Evolutionary conservation across 768 basidiomycete species (phyloP).

Genomic region (Strobilomyces dryophilus): DNA sequence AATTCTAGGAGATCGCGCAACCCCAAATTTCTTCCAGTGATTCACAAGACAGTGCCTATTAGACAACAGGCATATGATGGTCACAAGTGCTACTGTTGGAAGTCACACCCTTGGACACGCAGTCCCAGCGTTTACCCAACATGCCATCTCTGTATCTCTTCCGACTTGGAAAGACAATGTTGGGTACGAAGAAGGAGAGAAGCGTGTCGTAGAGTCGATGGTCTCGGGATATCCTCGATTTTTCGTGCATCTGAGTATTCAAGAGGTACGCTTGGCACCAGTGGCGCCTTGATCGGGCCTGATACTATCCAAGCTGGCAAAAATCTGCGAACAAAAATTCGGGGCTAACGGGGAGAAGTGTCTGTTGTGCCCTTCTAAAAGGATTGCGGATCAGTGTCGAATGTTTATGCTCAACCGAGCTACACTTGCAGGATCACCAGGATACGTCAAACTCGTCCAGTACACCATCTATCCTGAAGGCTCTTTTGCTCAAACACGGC

Average conservation of each 20-base stretch:
- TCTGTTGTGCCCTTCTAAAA: conserved; percentile 74
- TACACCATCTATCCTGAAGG: conserved; percentile 67
- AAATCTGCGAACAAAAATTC: conserved; percentile 75
- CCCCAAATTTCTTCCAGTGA: no score
- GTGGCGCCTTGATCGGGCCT: not conserved
- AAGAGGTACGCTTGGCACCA: conserved; percentile 55
- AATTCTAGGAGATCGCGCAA: no score
- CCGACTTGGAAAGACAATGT: conserved; percentile 92
- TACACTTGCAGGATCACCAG: conserved; percentile 36
- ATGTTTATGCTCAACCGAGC: conserved; percentile 61
- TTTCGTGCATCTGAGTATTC: conserved; percentile 83
- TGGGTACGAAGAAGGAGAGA: conserved; percentile 86
- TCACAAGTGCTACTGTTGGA: conserved; percentile 3
- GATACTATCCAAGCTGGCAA: conserved; percentile 56
- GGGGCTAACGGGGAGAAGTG: conserved; percentile 65
- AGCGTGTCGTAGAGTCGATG: conserved; percentile 75
- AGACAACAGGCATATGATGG: conserved; percentile 2
- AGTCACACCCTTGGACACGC: conserved; percentile 40
- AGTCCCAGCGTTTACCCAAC: conserved; percentile 67
- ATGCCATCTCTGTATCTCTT: conserved; percentile 93
- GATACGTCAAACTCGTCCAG: conserved; percentile 58
- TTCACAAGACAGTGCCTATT: not conserved
- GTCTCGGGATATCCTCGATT: conserved; percentile 91
- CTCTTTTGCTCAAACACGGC: conserved; percentile 23
- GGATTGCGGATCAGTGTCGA: conserved; percentile 70